Conservation (phyloP, 352 stramenopile species). For the Phytopythium delawarense region DNA sequence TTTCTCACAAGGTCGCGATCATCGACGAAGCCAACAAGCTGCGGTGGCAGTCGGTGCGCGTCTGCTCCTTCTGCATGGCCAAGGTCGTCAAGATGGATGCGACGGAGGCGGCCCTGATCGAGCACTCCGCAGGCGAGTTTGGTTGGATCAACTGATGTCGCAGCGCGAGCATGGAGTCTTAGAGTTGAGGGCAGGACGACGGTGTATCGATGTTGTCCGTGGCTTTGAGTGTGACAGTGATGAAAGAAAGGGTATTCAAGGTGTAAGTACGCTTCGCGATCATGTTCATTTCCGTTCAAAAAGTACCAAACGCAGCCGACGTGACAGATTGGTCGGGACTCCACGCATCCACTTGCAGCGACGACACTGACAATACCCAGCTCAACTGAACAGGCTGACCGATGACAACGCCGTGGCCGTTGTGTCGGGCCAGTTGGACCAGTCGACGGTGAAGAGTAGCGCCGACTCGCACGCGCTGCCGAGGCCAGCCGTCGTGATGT, state of each 20-base stretch:
- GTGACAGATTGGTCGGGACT: not conserved
- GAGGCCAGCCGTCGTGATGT: slow-evolving; percentile 20
- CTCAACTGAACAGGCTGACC: slow-evolving; percentile 18
- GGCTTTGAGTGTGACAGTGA: not conserved
- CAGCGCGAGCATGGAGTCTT: not conserved
- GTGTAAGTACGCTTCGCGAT: no score
- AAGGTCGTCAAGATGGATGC: slow-evolving; percentile 27
- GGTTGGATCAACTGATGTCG: not conserved
- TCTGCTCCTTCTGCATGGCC: slow-evolving; percentile 29
- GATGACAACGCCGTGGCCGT: slow-evolving; percentile 22
- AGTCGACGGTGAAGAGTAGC: slow-evolving; percentile 30
- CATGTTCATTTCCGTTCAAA: no score
- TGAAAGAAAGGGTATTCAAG: no score
- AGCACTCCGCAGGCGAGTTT: slow-evolving; percentile 25
- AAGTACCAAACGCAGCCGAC: no score
- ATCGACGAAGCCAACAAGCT: slow-evolving; percentile 25
- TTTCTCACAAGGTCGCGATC: slow-evolving; percentile 24
- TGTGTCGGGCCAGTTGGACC: slow-evolving; percentile 17
- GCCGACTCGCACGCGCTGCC: slow-evolving; percentile 24
- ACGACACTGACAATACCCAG: not conserved
- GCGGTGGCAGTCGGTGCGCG: slow-evolving; percentile 21
- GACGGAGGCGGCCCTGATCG: slow-evolving; percentile 17
- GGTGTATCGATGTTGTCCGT: not conserved
- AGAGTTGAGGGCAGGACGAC: not conserved
- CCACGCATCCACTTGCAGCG: not conserved